Base-by-base conservation (phyloP, 306 rosid genomes). In the Vachellia pachyceras region DNA sequence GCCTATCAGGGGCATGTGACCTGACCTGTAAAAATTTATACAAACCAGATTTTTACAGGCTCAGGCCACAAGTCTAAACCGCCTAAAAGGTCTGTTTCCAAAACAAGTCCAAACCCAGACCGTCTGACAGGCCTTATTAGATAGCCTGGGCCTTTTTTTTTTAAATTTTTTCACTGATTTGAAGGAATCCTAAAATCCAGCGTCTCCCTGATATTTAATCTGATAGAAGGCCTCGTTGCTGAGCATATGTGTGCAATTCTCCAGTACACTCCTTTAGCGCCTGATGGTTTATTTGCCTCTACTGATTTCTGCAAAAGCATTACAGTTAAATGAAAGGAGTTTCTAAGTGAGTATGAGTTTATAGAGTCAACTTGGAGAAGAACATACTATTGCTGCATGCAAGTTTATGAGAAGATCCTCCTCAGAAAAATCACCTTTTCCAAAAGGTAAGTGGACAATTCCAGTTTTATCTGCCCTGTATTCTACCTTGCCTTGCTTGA, bases 261-360 rank as follows among this genome's bases (percentile, higher is more conserved):
- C 99, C 99, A 95, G 87, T 90, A 96, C 57, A 96, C 97, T 13
- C 99, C 99, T 80, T 93, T 95, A 0, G 99, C 99, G 36, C 99
- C 99, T 0, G 96, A 36, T 35, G 99, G 99, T 85, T 96, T 96
- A 77, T 96, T 96, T 47, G 94, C 54, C 72, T 96, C 99, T 41
- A 96, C 84, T 3, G 99, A 96, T 93, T 84, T 96, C 99, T 96
- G 97, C 61, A 44, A 71, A 61, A 84, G 79, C 68, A 66, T 37
- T 66, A 60, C 14, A 36, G 42, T 6, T 18, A 0, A 64, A 79
- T 58, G 69, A 20, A 54, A 52, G 14, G 49, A 29, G 41, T 36
- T 61, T 61, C 37, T 5, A 14, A 65, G 70, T 15, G 69, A 67
- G 25, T 29, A 52, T 69, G 29, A 39, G 36, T 85, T 79, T 20